These are phyloP conservation scores for Mycena indigotica DNA, from an alignment of 768 basidiomycete genomes.

Conservation along the genomic window DNA sequence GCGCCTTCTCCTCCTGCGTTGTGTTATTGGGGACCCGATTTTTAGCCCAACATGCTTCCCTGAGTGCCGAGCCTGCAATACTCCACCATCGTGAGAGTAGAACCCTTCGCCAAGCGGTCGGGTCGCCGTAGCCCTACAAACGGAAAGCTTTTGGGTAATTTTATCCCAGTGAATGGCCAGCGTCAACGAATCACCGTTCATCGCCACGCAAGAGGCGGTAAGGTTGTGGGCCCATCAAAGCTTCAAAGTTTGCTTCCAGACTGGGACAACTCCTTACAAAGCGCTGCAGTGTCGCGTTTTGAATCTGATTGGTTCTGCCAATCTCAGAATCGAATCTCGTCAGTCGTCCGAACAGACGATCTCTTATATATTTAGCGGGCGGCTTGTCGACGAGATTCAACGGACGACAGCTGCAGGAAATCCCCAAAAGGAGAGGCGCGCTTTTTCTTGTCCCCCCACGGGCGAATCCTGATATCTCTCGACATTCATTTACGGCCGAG, in stretches of 20 bases:
- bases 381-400: neutral
- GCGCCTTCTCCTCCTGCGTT: neutral
- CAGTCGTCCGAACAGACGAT: neutral
- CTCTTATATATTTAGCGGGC: neutral
- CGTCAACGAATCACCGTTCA: neutral
- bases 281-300: slow-evolving; percentile 14
- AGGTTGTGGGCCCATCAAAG: slow-evolving; percentile 11
- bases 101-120: neutral
- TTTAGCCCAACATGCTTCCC: too few species aligned
- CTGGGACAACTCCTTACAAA: slow-evolving; percentile 18
- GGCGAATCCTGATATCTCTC: neutral
- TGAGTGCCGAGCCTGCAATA: too few species aligned
- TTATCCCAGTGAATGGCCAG: neutral
- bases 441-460: neutral
- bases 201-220: neutral
- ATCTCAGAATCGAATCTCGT: slow-evolving; percentile 2
- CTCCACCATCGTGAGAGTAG: neutral
- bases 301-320: slow-evolving; percentile 12
- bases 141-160: neutral
- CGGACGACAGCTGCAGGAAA: neutral
- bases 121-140: neutral
- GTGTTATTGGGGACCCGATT: too few species aligned
- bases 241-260: slow-evolving; percentile 11
- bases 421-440: neutral
- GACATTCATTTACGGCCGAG: slow-evolving; percentile 2